These are phyloP conservation scores for Hypoxylon crocopeplum DNA, from an alignment of 495 filamentous ascomycete genomes.

Conservation along the genomic window DNA sequence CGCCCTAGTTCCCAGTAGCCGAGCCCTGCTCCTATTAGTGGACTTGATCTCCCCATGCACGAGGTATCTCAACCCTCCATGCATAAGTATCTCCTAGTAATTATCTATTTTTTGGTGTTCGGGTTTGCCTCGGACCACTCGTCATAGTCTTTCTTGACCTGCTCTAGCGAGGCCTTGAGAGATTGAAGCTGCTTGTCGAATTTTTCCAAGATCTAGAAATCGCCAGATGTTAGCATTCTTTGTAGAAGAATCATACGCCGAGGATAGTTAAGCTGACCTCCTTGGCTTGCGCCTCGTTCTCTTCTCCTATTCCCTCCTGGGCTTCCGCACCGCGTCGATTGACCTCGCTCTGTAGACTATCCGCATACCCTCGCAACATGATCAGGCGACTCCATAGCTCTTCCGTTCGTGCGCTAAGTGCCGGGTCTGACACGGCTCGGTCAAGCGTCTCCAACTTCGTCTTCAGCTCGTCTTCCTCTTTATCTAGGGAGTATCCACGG, in stretches of 20 bases:
- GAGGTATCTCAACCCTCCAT: conserved; percentile 14
- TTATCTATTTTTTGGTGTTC: conserved; percentile 28
- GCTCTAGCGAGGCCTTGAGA: conserved; percentile 80
- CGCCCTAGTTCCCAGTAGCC: conserved; percentile 13
- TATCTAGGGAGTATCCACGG: conserved; percentile 88
- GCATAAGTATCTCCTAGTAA: neutral
- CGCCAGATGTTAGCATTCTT: conserved; percentile 33
- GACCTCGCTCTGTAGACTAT: conserved; percentile 79
- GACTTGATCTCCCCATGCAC: neutral
- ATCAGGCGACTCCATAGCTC: conserved; percentile 98
- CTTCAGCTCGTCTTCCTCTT: conserved; percentile 88
- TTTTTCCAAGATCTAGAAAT: conserved; percentile 78
- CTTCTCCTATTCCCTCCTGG: conserved; percentile 70
- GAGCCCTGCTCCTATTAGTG: conserved; percentile 7
- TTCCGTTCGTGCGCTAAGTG: conserved; percentile 80
- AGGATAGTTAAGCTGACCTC: conserved; percentile 66
- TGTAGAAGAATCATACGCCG: neutral
- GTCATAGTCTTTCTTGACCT: conserved; percentile 78
- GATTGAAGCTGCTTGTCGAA: conserved; percentile 88
- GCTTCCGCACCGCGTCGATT: conserved; percentile 64
- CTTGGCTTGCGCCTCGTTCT: conserved; percentile 63
- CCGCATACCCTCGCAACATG: conserved; percentile 78
- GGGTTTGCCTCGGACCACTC: conserved; percentile 68
- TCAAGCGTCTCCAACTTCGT: conserved; percentile 82
- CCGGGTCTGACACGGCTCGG: conserved; percentile 79